Evolutionary conservation across 169 alveolate species (phyloP).

Genomic region (Babesia gibsoni): DNA sequence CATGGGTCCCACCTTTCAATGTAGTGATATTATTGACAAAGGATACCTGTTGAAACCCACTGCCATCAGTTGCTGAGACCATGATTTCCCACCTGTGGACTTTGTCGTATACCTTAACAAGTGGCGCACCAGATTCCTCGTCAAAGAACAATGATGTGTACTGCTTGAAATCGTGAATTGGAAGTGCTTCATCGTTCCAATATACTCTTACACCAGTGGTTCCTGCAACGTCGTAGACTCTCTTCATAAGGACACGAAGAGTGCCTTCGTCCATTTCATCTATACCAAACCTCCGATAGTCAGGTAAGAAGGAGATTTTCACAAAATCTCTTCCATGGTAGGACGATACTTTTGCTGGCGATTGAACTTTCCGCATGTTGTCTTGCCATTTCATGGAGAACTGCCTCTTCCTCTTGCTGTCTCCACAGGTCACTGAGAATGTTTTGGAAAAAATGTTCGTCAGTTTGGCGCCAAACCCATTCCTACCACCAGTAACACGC

Average conservation of each 20-base stretch:
- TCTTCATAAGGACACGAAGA: conserved; percentile 87
- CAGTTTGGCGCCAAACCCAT: conserved; percentile 99
- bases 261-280: conserved; percentile 89
- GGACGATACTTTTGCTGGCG: conserved; percentile 78
- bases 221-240: conserved; percentile 99
- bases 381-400: conserved; percentile 87
- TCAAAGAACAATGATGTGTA: conserved; percentile 91
- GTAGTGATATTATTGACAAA: conserved; percentile 98
- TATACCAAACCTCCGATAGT: conserved; percentile 90
- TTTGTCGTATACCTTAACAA: conserved; percentile 72
- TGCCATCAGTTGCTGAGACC: conserved; percentile 84
- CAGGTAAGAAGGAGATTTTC: conserved; percentile 96
- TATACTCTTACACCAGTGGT: conserved; percentile 91
- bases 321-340: conserved; percentile 86
- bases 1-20: conserved; percentile 99
- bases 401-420: conserved; percentile 80
- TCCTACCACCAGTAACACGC: conserved; percentile 99
- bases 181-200: conserved; percentile 88
- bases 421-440: conserved; percentile 94
- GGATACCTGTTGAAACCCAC: conserved; percentile 93
- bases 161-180: conserved; percentile 88
- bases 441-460: conserved; percentile 95
- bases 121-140: conserved; percentile 55
- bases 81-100: conserved; percentile 83
- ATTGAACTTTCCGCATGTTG: conserved; percentile 85